These are phyloP conservation scores for Backusella psychrophila DNA, from an alignment of 192 early-diverging fungal species.

Conservation along the genomic window DNA sequence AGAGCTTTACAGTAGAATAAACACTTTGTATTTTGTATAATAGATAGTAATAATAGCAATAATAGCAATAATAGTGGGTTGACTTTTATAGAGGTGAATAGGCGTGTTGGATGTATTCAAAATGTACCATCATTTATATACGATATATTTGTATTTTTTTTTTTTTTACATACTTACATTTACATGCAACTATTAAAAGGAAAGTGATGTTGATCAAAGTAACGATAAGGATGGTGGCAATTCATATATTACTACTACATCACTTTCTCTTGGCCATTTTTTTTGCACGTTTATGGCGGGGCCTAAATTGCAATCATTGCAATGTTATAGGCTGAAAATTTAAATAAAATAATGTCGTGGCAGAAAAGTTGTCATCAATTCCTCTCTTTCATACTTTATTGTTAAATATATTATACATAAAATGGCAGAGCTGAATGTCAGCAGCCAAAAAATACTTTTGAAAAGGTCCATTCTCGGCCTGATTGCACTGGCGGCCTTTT, in stretches of 20 bases:
- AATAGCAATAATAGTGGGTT: not conserved
- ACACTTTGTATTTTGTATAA: too few species aligned
- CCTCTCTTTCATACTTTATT: not conserved
- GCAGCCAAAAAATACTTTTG: constrained; percentile 57
- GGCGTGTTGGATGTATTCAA: not conserved
- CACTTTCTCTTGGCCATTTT: too few species aligned
- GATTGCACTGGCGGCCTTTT: constrained; percentile 84
- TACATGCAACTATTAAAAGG: too few species aligned
- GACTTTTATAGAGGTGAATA: not conserved
- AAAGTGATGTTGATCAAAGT: too few species aligned
- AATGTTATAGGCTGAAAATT: not conserved
- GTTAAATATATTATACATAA: not conserved
- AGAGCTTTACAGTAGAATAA: too few species aligned
- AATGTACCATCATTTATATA: too few species aligned
- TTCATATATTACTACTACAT: too few species aligned
- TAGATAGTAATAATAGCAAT: too few species aligned
- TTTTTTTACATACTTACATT: too few species aligned
- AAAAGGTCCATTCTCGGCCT: constrained; percentile 87
- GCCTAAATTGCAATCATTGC: not conserved
- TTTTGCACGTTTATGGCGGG: not conserved
- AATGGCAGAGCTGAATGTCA: constrained; percentile 37
- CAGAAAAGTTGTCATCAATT: not conserved
- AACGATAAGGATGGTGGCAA: too few species aligned
- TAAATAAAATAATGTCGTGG: constrained; percentile 6
- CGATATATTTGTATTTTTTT: too few species aligned